phyloP scores from a whole-genome alignment of 495 filamentous ascomycete genomes.

The Rostrohypoxylon terebratum region DNA sequence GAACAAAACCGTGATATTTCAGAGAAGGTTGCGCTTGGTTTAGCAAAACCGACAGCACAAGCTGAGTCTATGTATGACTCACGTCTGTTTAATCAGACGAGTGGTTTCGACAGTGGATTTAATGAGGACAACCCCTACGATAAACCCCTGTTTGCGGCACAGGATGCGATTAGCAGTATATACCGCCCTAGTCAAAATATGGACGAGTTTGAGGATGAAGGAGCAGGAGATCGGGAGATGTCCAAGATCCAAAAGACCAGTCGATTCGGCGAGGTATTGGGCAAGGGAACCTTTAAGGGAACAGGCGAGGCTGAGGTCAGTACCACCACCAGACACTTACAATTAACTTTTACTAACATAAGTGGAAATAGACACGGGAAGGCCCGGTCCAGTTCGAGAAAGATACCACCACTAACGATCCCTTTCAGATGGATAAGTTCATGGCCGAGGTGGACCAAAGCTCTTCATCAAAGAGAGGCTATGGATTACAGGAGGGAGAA shows the following conservation, averaged over 20 bases:
- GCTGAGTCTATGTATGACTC: slow-evolving; percentile 97
- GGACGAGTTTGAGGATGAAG: slow-evolving; percentile 80
- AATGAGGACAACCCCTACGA: slow-evolving; percentile 99
- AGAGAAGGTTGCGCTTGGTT: slow-evolving; percentile 94
- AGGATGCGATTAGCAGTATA: slow-evolving; percentile 95
- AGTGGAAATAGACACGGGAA: slow-evolving; percentile 69
- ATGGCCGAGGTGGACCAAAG: slow-evolving; percentile 79
- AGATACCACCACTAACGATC: slow-evolving; percentile 76
- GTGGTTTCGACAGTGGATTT: slow-evolving; percentile 88
- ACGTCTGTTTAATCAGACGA: slow-evolving; percentile 91
- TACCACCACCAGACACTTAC: slow-evolving; percentile 27
- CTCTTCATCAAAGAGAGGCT: slow-evolving; percentile 77
- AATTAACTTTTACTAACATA: slow-evolving; percentile 48
- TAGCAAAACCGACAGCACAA: slow-evolving; percentile 93
- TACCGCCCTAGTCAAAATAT: slow-evolving; percentile 83
- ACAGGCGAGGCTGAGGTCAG: slow-evolving; percentile 86
- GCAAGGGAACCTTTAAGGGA: slow-evolving; percentile 92
- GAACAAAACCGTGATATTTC: slow-evolving; percentile 98
- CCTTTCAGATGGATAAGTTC: slow-evolving; percentile 94
- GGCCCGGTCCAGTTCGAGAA: slow-evolving; percentile 99
- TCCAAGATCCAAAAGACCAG: slow-evolving; percentile 84
- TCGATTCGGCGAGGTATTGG: slow-evolving; percentile 84
- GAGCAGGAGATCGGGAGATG: slow-evolving; percentile 82
- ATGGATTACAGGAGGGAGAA: slow-evolving; percentile 83
- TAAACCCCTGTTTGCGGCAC: slow-evolving; percentile 95